Evolutionary conservation across 2,329 filamentous ascomycete genomes (phyloP).

Genomic region (Chrysosporium queenslandicum): DNA sequence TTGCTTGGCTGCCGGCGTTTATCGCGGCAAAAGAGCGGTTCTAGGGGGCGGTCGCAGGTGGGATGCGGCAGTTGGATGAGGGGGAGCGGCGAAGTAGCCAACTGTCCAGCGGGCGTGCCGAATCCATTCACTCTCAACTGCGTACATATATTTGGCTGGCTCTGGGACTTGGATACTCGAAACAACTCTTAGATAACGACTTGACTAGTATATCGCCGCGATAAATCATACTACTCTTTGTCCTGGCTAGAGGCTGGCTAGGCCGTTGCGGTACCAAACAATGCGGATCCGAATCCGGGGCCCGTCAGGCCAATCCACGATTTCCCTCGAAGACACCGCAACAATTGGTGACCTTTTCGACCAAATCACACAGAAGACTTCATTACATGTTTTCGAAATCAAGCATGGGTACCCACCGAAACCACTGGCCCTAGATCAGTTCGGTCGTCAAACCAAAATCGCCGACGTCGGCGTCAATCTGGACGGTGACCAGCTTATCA

Average conservation of each 20-base stretch:
- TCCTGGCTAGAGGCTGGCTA: too few relatives aligned
- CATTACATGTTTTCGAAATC: slow-evolving; percentile 57
- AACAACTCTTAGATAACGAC: background rate
- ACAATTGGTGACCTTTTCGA: slow-evolving; percentile 35
- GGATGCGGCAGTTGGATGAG: background rate
- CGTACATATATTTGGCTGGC: too few relatives aligned
- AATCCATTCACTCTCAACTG: background rate
- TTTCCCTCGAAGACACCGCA: slow-evolving; percentile 59
- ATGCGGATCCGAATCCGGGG: slow-evolving; percentile 70
- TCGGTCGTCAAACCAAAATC: slow-evolving; percentile 42
- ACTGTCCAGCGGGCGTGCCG: background rate
- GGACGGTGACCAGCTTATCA: slow-evolving; percentile 60
- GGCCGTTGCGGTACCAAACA: background rate
- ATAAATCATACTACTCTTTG: too few relatives aligned
- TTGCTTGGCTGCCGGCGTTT: background rate
- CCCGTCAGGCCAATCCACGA: slow-evolving; percentile 59
- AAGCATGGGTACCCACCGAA: slow-evolving; percentile 74
- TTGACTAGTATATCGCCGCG: background rate
- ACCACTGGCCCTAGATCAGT: slow-evolving; percentile 51
- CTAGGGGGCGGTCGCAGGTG: background rate
- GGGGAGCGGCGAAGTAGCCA: background rate
- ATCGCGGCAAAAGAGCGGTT: background rate
- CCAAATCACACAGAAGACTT: slow-evolving; percentile 49
- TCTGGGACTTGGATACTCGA: background rate
- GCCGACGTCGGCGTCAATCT: slow-evolving; percentile 51